Evolutionary conservation across 2,329 filamentous ascomycete species (phyloP), one percentile per base, ranked within the genome.

Genomic region (Ophiostoma perfectum): DNA sequence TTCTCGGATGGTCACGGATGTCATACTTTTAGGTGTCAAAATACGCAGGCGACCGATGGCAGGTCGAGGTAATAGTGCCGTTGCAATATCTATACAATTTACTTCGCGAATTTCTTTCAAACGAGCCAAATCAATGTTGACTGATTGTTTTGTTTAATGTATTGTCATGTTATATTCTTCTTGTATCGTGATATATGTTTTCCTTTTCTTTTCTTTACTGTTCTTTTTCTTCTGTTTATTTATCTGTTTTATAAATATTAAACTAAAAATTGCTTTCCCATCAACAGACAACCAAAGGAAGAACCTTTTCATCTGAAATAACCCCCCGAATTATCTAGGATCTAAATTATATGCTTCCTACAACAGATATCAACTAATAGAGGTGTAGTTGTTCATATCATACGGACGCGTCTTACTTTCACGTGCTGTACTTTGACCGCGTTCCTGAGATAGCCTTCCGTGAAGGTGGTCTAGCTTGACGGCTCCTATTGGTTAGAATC

Each of bases 1-100:
- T 86, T 68, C 72, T 91, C 42, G 83, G 84, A 12, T 90, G 88
- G 72, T 83, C 83, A 68, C 90, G 89, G 0, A 77, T 70, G 69
- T 66, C 64, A 14, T 69, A 69, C 45, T 69, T 67, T 42, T 67
- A 55, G 49, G 8, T 27, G 7, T 55, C 18, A 36, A 55, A 6
- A 11, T 55, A 36, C 6, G 14, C 5, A 11, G 55, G 27, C 5
- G 11, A 39, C 3, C 36, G 27, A 39, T 60, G 27, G 55, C 36
- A 36, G 36, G n/a, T 55, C 18, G 49, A 55, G 18, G 27, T 27
- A 55, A 8, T 11, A 55, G n/a, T 27, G 49, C 27, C 49, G 12
- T 55, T 55, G 5, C 9, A 55, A 58, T 14, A 38, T 36, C 49
- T 49, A n/a, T 11, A 39, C 18, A 44, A 7, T 44, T 6, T 8